Evolutionary conservation across 2,329 filamentous ascomycete genomes (phyloP).

Genomic region (Hymenoscyphus repandus): DNA sequence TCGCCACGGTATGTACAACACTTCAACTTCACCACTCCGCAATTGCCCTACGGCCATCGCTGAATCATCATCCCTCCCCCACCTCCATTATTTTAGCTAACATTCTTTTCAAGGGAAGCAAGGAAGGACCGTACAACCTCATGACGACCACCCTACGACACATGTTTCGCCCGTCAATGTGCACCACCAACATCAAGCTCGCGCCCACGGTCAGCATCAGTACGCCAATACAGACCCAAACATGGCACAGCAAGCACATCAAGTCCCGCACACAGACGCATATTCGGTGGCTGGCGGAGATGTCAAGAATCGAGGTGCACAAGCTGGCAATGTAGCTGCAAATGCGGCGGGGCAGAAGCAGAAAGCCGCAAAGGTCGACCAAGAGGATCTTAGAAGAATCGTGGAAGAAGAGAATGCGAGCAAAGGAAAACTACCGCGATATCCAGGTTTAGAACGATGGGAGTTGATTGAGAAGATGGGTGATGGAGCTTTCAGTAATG

Average conservation of each 20-base stretch:
- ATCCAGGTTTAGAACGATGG: slow-evolving; percentile 82
- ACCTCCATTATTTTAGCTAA: slow-evolving; percentile 29
- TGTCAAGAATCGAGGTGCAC: slow-evolving; percentile 61
- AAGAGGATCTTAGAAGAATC: slow-evolving; percentile 74
- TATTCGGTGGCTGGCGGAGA: slow-evolving; percentile 58
- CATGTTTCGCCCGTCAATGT: slow-evolving; percentile 48
- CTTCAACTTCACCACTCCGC: slow-evolving; percentile 3
- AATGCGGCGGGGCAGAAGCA: slow-evolving; percentile 57
- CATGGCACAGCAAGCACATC: slow-evolving; percentile 49
- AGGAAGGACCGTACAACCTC: slow-evolving; percentile 62
- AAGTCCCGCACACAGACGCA: slow-evolving; percentile 45
- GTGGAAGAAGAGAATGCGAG: slow-evolving; percentile 87
- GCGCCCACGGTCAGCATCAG: slow-evolving; percentile 35
- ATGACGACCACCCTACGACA: slow-evolving; percentile 49
- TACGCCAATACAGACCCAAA: slow-evolving; percentile 55
- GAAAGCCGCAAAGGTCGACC: slow-evolving; percentile 40
- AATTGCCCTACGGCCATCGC: not conserved
- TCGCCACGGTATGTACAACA: slow-evolving; percentile 63
- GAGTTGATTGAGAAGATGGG: slow-evolving; percentile 94
- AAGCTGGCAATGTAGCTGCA: slow-evolving; percentile 61
- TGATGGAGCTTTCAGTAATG: slow-evolving; percentile 97
- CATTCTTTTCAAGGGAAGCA: slow-evolving; percentile 64
- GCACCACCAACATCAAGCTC: slow-evolving; percentile 42
- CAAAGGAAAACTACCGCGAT: slow-evolving; percentile 78
- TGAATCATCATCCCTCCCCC: slow-evolving; percentile 1